Evolutionary conservation across 768 basidiomycete species (phyloP).

Genomic region (Trametes punicea): DNA sequence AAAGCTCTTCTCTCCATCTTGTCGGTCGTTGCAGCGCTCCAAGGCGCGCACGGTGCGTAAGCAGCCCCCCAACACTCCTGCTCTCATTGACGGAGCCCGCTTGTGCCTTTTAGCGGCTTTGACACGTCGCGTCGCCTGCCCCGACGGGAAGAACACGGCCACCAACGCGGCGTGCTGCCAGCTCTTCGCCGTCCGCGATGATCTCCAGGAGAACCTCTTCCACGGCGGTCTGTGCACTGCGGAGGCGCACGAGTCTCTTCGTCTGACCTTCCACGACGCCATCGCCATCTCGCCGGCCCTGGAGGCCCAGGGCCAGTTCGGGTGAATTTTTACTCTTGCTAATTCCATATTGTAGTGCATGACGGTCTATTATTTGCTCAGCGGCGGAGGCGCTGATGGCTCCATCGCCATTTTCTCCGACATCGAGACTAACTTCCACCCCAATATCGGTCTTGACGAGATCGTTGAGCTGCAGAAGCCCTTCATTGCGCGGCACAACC

Average conservation of each 20-base stretch:
- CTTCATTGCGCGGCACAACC: slow-evolving; percentile 12
- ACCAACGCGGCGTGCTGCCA: slow-evolving; percentile 32
- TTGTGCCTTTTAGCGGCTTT: slow-evolving; percentile 16
- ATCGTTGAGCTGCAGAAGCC: slow-evolving; percentile 17
- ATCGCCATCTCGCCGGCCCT: slow-evolving; percentile 18
- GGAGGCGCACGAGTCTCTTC: slow-evolving; percentile 30
- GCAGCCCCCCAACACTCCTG: neutral
- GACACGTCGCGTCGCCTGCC: slow-evolving; percentile 27
- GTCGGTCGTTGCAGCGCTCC: slow-evolving; percentile 21
- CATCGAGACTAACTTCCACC: slow-evolving; percentile 40
- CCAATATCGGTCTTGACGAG: slow-evolving; percentile 33
- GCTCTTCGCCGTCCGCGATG: slow-evolving; percentile 30
- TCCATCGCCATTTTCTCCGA: slow-evolving; percentile 44
- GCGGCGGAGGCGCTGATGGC: slow-evolving; percentile 41
- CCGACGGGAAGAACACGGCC: slow-evolving; percentile 30
- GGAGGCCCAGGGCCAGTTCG: slow-evolving; percentile 12
- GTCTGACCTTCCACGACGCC: slow-evolving; percentile 29
- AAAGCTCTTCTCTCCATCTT: slow-evolving; percentile 20
- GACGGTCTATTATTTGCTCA: neutral
- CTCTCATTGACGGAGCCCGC: neutral
- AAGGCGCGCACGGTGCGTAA: slow-evolving; percentile 18
- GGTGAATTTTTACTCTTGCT: neutral
- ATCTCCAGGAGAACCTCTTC: slow-evolving; percentile 30
- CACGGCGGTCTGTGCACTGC: slow-evolving; percentile 31
- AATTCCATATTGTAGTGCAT: neutral